Evolutionary conservation across 208 protist species (phyloP).

Genomic region (Trypanosomatidae sp.): DNA sequence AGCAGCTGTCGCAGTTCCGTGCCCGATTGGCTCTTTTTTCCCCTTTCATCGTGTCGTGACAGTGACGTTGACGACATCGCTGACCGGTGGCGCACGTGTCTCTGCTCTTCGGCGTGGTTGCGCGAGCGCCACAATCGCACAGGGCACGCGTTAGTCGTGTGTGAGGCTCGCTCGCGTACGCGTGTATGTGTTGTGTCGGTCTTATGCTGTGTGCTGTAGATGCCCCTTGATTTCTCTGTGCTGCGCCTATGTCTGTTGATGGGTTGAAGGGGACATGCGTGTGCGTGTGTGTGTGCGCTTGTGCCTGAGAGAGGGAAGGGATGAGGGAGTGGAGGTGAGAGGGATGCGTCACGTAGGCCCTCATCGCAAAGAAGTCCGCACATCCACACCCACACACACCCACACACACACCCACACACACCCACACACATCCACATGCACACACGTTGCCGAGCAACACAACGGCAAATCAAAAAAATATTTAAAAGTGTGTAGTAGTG

Average conservation of each 20-base stretch:
- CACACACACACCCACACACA: constrained; percentile 4
- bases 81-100: not conserved
- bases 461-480: not conserved
- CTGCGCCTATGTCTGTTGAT: not conserved
- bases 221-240: not conserved
- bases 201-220: no score
- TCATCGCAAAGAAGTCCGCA: not conserved
- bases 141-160: not conserved
- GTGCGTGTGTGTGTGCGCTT: not conserved
- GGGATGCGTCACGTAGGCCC: not conserved
- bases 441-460: not conserved
- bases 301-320: not conserved
- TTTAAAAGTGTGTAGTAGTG: not conserved
- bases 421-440: constrained; percentile 11
- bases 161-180: not conserved
- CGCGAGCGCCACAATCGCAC: not conserved
- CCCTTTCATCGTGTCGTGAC: not conserved
- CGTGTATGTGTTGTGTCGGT: not conserved
- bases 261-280: not conserved
- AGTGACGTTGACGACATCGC: not conserved
- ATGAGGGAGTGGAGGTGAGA: not conserved
- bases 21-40: not conserved
- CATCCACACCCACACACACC: constrained; percentile 7
- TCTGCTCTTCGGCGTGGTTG: not conserved
- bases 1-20: not conserved